Percentiles rank a stretch among this genome's conserved stretches.
Conservation (phyloP, 192 early-diverging fungal genomes). For the Phlyctochytrium bullatum region DNA sequence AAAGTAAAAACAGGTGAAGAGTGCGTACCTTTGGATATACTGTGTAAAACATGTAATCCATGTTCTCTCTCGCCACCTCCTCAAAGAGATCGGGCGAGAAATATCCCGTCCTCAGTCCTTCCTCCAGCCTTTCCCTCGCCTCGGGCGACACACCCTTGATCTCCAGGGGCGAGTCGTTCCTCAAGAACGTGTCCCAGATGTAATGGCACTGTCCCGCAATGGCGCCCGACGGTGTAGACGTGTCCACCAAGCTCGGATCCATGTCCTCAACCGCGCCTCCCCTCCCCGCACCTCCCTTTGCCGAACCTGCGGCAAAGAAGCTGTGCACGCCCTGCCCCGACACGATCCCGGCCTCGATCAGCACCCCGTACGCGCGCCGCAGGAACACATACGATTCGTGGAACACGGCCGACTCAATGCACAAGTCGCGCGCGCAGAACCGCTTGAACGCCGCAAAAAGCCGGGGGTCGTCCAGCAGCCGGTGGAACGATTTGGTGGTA, state of each 20-base stretch:
- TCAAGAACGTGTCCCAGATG: background rate
- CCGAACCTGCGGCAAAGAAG: background rate
- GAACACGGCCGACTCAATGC: background rate
- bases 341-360: conserved; percentile 3
- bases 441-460: conserved; percentile 1
- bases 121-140: conserved; percentile 3
- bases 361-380: background rate
- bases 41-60: background rate
- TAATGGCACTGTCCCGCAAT: background rate
- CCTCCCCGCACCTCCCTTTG: background rate
- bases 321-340: background rate
- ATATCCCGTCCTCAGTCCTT: background rate
- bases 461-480: background rate
- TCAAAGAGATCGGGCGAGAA: background rate
- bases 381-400: background rate
- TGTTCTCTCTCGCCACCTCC: conserved; percentile 2
- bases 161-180: background rate
- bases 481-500: background rate
- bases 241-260: background rate
- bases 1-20: too few relatives aligned
- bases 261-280: background rate
- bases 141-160: background rate
- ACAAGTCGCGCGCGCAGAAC: conserved; percentile 2
- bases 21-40: conserved; percentile 4
- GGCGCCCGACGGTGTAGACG: background rate